A percentile compares a stretch with the other conserved stretches of the same genome.
phyloP scores from a whole-genome alignment of 2,329 filamentous ascomycete genomes.

The Fusarium temperatum region DNA sequence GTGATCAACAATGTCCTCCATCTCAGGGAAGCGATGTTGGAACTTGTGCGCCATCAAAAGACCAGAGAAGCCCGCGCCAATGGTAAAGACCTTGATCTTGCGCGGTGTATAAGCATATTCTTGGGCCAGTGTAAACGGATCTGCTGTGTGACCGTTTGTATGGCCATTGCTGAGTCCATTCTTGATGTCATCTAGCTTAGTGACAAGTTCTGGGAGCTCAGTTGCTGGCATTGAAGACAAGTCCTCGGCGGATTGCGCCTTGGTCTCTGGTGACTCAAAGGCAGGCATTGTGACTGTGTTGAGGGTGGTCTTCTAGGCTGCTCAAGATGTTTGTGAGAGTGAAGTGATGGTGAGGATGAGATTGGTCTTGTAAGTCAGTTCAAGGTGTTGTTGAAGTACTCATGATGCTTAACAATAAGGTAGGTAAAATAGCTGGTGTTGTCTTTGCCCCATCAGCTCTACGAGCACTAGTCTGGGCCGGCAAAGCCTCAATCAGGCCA shows the following conservation, averaged over 20 bases:
- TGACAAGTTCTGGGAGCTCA: slow-evolving; percentile 29
- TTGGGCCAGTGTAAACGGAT: slow-evolving; percentile 42
- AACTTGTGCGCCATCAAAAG: slow-evolving; percentile 49
- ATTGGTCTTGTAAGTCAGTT: neutral
- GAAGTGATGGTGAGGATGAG: neutral
- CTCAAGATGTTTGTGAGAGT: neutral
- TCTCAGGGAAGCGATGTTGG: slow-evolving; percentile 47
- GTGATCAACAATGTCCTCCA: slow-evolving; percentile 38
- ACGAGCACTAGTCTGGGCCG: neutral
- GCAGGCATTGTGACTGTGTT: slow-evolving; percentile 14
- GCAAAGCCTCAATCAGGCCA: neutral
- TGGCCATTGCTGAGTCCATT: neutral
- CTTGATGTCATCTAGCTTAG: neutral
- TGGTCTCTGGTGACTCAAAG: slow-evolving; percentile 24
- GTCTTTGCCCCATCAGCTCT: neutral
- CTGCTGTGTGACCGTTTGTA: slow-evolving; percentile 10
- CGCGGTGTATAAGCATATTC: slow-evolving; percentile 43
- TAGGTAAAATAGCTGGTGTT: neutral
- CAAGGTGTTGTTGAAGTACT: neutral
- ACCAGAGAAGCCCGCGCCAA: slow-evolving; percentile 47
- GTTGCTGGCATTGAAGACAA: slow-evolving; percentile 18
- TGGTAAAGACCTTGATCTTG: slow-evolving; percentile 47
- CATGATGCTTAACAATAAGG: neutral
- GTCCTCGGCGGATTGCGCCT: neutral
- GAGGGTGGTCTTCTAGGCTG: neutral